Base-by-base conservation (phyloP, 805 yeast genomes). In the Phaffomyces antillensis region DNA sequence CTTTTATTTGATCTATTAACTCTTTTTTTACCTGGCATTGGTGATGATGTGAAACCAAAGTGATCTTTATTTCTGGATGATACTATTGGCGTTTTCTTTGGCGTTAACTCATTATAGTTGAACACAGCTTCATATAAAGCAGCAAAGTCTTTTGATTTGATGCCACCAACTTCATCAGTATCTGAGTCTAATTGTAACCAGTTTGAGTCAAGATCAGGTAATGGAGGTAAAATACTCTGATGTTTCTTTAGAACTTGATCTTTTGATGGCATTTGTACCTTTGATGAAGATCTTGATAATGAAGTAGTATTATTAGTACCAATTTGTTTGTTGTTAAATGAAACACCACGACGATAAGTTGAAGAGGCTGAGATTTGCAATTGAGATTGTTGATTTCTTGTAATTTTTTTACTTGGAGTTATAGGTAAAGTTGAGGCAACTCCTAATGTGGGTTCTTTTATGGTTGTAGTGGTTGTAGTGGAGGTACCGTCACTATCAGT, bases 321-420 rank as follows among this genome's bases (percentile, higher is more conserved):
- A 24, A 47, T 47, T 5, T 49, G 46, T 40, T 52, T 59, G 40
- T 51, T 55, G 41, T 59, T 61, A 49, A 61, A 58, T 1, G 64
- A 58, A 24, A 62, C 59, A 42, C 59, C 59, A 46, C 63, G 62
- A 45, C 64, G 61, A 43, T 51, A 60, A 11, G 62, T 54, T 30
- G 52, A 51, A 11, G 65, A 60, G 2, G 62, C 66, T 12, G 62
- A 41, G 7, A 62, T 61, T 37, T 56, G 62, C 18, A 60, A 30
- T 36, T 56, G 58, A 12, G 63, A 64, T 17, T 50, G 50, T 17
- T 52, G 26, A 17, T 39, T 46, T 45, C 51, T 56, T n/a, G 43
- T 41, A 17, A 52, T 54, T 40, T 52, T 59, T 46, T 50, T 56
- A 23, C 52, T 51, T 30, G 49, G 44, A 13, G 44, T 45, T 15